Conservation (phyloP, 1,284 basidiomycete genomes). For the Ustilago bromivora region DNA sequence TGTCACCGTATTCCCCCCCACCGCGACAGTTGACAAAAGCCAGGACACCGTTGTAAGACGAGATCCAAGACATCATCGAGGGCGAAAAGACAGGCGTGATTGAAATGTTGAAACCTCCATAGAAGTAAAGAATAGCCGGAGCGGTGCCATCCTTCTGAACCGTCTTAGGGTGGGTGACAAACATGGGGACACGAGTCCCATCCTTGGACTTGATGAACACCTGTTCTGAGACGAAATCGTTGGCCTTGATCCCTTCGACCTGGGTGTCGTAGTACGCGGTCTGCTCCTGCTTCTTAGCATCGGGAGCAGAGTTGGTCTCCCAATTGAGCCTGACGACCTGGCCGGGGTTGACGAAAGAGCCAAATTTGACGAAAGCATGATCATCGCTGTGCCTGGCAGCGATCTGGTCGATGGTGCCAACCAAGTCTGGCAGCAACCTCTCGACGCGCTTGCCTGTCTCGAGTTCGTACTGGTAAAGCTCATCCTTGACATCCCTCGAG, state of each 20-base stretch:
- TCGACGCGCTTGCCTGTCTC: conserved; percentile 74
- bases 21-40: conserved; percentile 77
- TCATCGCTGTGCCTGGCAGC: conserved; percentile 74
- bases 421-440: conserved; percentile 77
- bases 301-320: conserved; percentile 60
- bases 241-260: conserved; percentile 77
- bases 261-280: conserved; percentile 76
- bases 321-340: conserved; percentile 71
- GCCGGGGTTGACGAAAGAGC: conserved; percentile 81
- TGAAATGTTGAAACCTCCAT: conserved; percentile 74
- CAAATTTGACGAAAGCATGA: conserved; percentile 79
- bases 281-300: conserved; percentile 32
- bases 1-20: conserved; percentile 86
- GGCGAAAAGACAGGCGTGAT: conserved; percentile 81
- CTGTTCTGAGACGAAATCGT: conserved; percentile 81
- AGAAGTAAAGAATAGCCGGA: conserved; percentile 82
- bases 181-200: conserved; percentile 86
- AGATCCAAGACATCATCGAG: conserved; percentile 80
- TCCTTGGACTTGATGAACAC: conserved; percentile 77
- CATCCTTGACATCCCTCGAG: conserved; percentile 84
- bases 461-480: conserved; percentile 80
- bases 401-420: conserved; percentile 77
- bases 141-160: conserved; percentile 81
- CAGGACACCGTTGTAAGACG: conserved; percentile 80
- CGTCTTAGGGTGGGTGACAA: conserved; percentile 81